phyloP scores from a whole-genome alignment of 495 filamentous ascomycete species.

The Lindgomyces ingoldianus region DNA sequence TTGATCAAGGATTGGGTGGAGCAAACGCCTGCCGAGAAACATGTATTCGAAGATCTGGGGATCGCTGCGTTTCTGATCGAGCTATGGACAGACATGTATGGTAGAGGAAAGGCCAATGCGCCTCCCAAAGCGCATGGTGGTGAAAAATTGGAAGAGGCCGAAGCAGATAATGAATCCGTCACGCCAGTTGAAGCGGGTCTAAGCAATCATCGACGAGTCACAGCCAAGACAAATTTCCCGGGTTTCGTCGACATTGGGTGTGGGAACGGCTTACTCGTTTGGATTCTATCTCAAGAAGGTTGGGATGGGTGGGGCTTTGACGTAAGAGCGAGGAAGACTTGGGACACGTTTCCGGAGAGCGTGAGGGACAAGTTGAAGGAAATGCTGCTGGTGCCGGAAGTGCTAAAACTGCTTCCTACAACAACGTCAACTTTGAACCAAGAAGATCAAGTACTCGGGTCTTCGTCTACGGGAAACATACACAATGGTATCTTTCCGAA shows the following conservation, averaged over 20 bases:
- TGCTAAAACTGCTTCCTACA: too few relatives aligned
- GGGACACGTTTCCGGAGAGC: slow-evolving; percentile 66
- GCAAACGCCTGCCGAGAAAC: slow-evolving; percentile 81
- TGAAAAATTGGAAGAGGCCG: neutral
- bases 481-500: slow-evolving; percentile 72
- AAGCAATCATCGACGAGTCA: neutral
- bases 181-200: neutral
- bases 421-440: slow-evolving; percentile 3
- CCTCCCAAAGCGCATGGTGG: slow-evolving; percentile 22
- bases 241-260: slow-evolving; percentile 96
- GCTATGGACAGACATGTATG: slow-evolving; percentile 87
- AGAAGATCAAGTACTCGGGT: neutral
- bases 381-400: slow-evolving; percentile 70
- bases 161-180: neutral
- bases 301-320: slow-evolving; percentile 90
- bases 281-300: slow-evolving; percentile 79
- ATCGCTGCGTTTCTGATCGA: slow-evolving; percentile 93
- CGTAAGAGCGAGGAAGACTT: slow-evolving; percentile 77
- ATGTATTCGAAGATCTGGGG: slow-evolving; percentile 91
- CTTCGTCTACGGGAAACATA: neutral
- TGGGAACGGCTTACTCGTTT: slow-evolving; percentile 90
- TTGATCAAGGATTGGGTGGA: slow-evolving; percentile 78
- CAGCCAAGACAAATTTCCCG: slow-evolving; percentile 57
- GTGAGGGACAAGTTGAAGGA: slow-evolving; percentile 63
- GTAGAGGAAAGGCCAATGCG: slow-evolving; percentile 9